phyloP scores from a whole-genome alignment of 768 basidiomycete species.

The Mycena floridula region DNA sequence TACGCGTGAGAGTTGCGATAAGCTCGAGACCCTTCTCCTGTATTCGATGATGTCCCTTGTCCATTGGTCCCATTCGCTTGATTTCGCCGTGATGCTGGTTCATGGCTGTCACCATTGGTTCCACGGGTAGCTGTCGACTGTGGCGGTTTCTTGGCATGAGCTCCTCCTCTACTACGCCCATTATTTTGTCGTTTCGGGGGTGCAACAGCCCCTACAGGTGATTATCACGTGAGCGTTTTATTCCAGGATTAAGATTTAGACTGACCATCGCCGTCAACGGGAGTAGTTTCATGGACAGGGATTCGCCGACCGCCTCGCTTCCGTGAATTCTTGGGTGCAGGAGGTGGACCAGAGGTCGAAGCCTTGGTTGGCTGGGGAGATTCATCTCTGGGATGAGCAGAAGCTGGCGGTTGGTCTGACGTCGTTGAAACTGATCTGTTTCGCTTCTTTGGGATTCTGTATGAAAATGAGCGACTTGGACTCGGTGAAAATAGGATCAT shows the following conservation, averaged over 20 bases:
- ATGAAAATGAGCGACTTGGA: slow-evolving; percentile 2
- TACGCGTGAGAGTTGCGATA: slow-evolving; percentile 79
- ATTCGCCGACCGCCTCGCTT: slow-evolving; percentile 31
- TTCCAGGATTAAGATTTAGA: background rate
- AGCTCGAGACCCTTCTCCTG: slow-evolving; percentile 53
- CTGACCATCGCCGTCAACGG: background rate
- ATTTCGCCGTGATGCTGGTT: slow-evolving; percentile 43
- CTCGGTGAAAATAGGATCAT: background rate
- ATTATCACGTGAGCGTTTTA: slow-evolving; percentile 1
- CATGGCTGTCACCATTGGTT: slow-evolving; percentile 33
- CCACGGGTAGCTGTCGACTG: slow-evolving; percentile 28
- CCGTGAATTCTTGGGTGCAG: slow-evolving; percentile 24
- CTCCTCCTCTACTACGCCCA: slow-evolving; percentile 34
- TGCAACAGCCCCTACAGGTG: slow-evolving; percentile 4
- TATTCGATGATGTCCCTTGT: slow-evolving; percentile 28
- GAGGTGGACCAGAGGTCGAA: slow-evolving; percentile 20
- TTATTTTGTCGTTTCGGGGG: slow-evolving; percentile 30
- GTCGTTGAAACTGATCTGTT: slow-evolving; percentile 69
- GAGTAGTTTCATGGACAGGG: background rate
- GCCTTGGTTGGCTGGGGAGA: slow-evolving; percentile 23
- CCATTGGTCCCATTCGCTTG: slow-evolving; percentile 32
- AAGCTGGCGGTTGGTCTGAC: slow-evolving; percentile 49
- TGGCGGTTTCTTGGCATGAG: slow-evolving; percentile 35
- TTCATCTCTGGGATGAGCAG: slow-evolving; percentile 35
- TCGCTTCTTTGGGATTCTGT: slow-evolving; percentile 57